A percentile compares a stretch with the other conserved stretches of the same genome.
Evolutionary conservation across 1,284 basidiomycete species (phyloP).

Genomic region (Rhodotorula sp.): DNA sequence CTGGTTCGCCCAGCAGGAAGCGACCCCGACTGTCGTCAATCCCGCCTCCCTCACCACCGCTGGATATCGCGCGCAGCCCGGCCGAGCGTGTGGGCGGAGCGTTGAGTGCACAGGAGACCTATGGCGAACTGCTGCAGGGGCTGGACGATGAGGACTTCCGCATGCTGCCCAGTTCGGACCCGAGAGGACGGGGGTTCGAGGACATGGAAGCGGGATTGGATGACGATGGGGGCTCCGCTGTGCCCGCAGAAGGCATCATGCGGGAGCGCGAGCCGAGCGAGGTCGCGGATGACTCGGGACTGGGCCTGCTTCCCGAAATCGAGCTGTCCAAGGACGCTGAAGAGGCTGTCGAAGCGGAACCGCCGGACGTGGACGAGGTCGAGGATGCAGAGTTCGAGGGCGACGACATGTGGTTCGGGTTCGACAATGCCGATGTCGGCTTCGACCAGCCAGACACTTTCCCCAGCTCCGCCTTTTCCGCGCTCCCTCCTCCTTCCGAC

Average conservation of each 20-base stretch:
- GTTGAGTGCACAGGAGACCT: neutral
- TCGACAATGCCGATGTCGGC: slow-evolving; percentile 22
- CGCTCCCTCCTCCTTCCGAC: neutral
- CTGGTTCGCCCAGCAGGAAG: slow-evolving; percentile 10
- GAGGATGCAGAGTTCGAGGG: slow-evolving; percentile 30
- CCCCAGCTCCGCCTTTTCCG: slow-evolving; percentile 14
- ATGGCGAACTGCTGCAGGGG: slow-evolving; percentile 11
- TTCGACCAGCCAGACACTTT: slow-evolving; percentile 27
- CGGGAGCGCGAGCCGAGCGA: neutral
- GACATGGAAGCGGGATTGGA: neutral
- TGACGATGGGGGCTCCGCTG: neutral
- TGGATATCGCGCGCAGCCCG: neutral
- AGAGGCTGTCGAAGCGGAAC: neutral
- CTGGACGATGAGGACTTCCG: slow-evolving; percentile 23
- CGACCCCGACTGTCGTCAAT: slow-evolving; percentile 19
- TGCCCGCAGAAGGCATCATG: neutral
- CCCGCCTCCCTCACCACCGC: neutral
- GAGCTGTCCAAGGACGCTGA: neutral
- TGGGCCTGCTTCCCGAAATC: slow-evolving; percentile 11
- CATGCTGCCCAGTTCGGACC: slow-evolving; percentile 17
- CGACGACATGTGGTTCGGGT: slow-evolving; percentile 37
- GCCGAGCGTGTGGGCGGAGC: neutral
- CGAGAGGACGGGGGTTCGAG: neutral
- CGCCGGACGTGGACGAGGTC: neutral
- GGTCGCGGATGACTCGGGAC: slow-evolving; percentile 20